Evolutionary conservation across 1,139 yeast species (phyloP), one percentile per base, ranked within the genome.

Genomic region (Kurtzmaniella natalensis): DNA sequence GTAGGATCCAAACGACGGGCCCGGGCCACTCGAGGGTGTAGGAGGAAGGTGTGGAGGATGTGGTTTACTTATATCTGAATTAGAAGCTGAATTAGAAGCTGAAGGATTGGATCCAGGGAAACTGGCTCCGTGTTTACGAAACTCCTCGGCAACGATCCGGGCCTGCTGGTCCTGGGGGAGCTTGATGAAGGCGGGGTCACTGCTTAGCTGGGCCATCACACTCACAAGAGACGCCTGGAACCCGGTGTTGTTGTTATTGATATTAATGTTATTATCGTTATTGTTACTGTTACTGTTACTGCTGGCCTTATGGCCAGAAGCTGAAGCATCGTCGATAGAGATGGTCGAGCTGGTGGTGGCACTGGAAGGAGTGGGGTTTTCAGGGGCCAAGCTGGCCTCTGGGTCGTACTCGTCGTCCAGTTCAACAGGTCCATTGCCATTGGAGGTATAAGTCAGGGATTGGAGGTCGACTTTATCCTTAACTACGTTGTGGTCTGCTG

Each of bases 311-410:
- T n/a, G n/a, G n/a, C n/a, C n/a, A n/a, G n/a, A n/a, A n/a, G n/a
- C n/a, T n/a, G 31, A 21, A 37, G 26, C 19, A 14, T 46, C 38
- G 3, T n/a, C n/a, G 28, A 36, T 28, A 51, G 53, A 10, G 55
- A 51, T 3, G 69, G 66, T 40, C 59, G 60, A 3, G 64, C 59
- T 14, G 68, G 64, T 25, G n/a, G 38, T 28, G 13, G 25, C 21
- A 24, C 14, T 10, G 4, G 36, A 17, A 18, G 26, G 20, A 11
- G 25, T 11, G 20, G 30, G 29, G 4, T 24, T 11, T 2, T 28
- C 29, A 29, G 33, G n/a, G 16, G 35, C n/a, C 9, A 25, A 19
- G 10, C 24, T 17, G 14, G 11, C 28, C 24, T 38, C 37, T 24
- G 36, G 37, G 6, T 37, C 44, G 18, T 27, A 27, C n/a, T 36